A percentile compares a stretch with the other conserved stretches of the same genome.
These are phyloP conservation scores for Eucalyptus viminalis DNA, from an alignment of 345 rosid genomes.

Conservation along the genomic window DNA sequence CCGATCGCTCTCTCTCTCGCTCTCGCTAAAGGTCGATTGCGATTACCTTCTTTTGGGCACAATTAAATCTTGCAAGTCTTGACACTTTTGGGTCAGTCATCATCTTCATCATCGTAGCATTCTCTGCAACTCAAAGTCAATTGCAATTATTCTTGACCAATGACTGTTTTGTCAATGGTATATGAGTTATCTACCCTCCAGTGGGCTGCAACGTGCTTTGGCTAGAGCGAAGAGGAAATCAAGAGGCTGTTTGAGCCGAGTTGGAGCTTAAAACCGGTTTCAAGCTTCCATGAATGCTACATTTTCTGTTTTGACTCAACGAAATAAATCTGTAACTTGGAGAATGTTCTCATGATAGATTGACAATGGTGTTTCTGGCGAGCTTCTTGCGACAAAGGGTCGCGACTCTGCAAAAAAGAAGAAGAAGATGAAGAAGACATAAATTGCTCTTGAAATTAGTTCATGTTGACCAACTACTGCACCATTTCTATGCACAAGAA, in stretches of 20 bases:
- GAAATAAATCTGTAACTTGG: not conserved
- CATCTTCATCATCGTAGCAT: slow-evolving; percentile 1
- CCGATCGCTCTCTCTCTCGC: too few species aligned
- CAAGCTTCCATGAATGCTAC: not conserved
- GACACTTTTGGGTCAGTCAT: too few species aligned
- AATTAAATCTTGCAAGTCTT: not conserved
- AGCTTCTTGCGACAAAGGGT: not conserved
- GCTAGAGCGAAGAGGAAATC: not conserved
- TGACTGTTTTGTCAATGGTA: not conserved
- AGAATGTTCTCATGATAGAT: not conserved
- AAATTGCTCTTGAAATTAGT: not conserved
- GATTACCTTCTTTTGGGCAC: not conserved
- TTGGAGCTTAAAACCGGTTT: not conserved
- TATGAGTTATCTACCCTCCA: slow-evolving; percentile 22
- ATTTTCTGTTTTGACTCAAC: not conserved
- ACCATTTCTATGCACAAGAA: too few species aligned
- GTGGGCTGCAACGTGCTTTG: not conserved
- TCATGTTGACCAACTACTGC: not conserved
- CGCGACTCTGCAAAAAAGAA: not conserved
- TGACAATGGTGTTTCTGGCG: not conserved
- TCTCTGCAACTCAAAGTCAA: not conserved
- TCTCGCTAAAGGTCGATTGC: not conserved
- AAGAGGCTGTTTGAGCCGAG: not conserved
- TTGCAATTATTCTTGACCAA: too few species aligned
- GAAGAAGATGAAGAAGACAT: not conserved